A percentile compares a stretch with the other conserved stretches of the same genome.
These are phyloP conservation scores for Nicotiana attenuata DNA, from an alignment of 257 asterid genomes.

Conservation along the genomic window DNA sequence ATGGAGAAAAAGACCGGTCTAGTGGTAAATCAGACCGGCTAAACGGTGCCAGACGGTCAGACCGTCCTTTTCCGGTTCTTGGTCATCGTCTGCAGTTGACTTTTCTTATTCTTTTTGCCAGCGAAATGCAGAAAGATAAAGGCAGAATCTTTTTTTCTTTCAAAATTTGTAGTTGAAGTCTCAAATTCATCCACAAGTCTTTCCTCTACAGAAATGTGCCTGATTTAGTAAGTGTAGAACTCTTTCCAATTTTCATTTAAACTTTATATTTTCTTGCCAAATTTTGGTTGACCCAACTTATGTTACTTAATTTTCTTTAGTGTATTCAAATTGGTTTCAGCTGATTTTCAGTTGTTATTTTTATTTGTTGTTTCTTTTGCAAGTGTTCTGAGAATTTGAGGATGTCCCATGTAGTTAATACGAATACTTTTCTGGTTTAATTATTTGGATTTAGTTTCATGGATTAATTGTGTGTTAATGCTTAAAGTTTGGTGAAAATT, in stretches of 20 bases:
- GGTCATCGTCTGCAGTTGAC: background rate
- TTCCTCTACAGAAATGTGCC: background rate
- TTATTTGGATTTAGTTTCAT: background rate
- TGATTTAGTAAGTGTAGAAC: background rate
- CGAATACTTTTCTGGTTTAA: background rate
- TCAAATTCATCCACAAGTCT: background rate
- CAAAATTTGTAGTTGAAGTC: background rate
- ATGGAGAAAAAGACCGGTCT: background rate
- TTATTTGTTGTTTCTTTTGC: background rate
- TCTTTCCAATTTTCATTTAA: background rate
- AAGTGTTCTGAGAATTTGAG: background rate
- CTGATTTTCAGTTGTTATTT: background rate
- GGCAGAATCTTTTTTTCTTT: background rate
- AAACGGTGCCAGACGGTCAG: background rate
- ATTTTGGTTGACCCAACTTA: background rate
- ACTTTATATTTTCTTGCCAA: background rate
- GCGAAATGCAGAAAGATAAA: background rate
- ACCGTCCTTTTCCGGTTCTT: background rate
- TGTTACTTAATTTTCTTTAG: background rate
- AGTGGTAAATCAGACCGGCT: background rate
- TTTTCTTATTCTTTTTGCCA: background rate
- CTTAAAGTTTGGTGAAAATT: background rate
- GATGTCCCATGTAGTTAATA: background rate
- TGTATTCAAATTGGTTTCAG: background rate
- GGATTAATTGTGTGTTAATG: background rate